Evolutionary conservation across 192 early-diverging fungal species (phyloP).

Genomic region (Phlyctochytrium bullatum): DNA sequence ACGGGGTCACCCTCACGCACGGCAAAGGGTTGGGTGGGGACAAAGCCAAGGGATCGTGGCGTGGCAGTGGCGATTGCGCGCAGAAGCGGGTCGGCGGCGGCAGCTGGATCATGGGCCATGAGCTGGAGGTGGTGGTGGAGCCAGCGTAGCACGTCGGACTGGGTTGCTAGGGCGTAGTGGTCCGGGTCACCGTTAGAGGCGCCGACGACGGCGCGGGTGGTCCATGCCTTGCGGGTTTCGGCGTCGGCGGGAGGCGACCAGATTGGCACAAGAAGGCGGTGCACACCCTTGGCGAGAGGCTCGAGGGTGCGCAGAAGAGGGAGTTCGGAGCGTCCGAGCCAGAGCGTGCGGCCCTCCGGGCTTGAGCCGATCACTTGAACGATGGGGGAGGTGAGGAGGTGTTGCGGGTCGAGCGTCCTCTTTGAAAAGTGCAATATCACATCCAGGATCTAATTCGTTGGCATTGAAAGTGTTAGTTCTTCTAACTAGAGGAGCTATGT

Average conservation of each 20-base stretch:
- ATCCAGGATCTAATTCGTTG: constrained; percentile 22
- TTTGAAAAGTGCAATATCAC: constrained; percentile 17
- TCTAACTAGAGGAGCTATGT: too few species aligned
- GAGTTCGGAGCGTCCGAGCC: constrained; percentile 15
- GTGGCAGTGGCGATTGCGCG: constrained; percentile 12
- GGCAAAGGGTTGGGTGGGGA: neutral
- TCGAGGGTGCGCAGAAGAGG: constrained; percentile 18
- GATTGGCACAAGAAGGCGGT: constrained; percentile 29
- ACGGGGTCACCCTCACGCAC: constrained; percentile 8
- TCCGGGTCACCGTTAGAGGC: constrained; percentile 1
- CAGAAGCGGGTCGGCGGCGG: constrained; percentile 6
- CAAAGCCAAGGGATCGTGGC: constrained; percentile 2
- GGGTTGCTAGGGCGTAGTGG: constrained; percentile 7
- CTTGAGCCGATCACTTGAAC: constrained; percentile 19
- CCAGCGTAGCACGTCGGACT: constrained; percentile 15
- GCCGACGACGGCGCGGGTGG: too few species aligned
- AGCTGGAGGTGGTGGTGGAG: neutral
- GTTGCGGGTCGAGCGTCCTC: neutral
- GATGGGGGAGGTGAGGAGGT: constrained; percentile 5
- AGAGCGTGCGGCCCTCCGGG: constrained; percentile 20
- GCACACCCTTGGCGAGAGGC: constrained; percentile 25
- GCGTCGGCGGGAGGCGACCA: neutral
- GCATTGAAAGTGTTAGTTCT: too few species aligned
- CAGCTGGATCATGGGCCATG: neutral
- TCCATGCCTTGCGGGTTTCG: too few species aligned